Conservation (phyloP, 352 stramenopile species). For the Globisporangium mamillatum region DNA sequence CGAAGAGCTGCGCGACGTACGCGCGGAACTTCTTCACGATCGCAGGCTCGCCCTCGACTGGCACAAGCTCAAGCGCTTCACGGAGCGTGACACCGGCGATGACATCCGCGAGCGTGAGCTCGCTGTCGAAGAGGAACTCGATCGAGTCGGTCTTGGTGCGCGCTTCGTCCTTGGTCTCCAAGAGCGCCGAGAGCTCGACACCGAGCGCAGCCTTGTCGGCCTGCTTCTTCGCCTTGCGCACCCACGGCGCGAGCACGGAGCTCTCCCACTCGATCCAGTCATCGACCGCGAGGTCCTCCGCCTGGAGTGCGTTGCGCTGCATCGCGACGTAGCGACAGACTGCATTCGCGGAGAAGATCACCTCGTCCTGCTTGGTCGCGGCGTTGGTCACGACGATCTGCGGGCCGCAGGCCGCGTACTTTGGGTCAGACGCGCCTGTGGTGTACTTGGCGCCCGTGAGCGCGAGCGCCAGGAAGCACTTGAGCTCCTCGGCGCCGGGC, state of each 20-base stretch:
- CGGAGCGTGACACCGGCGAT: constrained; percentile 71
- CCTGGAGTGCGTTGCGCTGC: constrained; percentile 36
- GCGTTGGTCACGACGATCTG: constrained; percentile 38
- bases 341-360: constrained; percentile 77
- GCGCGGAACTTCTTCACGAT: constrained; percentile 58
- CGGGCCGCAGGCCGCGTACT: constrained; percentile 52
- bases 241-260: constrained; percentile 56
- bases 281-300: constrained; percentile 74
- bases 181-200: constrained; percentile 41
- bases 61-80: constrained; percentile 51
- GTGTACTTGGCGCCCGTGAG: constrained; percentile 43
- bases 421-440: constrained; percentile 51
- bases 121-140: constrained; percentile 61
- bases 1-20: constrained; percentile 71
- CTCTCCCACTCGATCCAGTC: constrained; percentile 85
- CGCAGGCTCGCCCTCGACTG: constrained; percentile 39
- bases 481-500: constrained; percentile 70
- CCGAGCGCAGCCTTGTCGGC: constrained; percentile 20
- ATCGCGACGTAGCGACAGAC: constrained; percentile 71
- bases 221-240: constrained; percentile 54
- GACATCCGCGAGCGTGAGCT: constrained; percentile 70
- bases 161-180: constrained; percentile 64
- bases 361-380: constrained; percentile 23
- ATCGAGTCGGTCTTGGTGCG: constrained; percentile 37
- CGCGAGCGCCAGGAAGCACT: constrained; percentile 73